A percentile compares a stretch with the other conserved stretches of the same genome.
phyloP scores from a whole-genome alignment of 352 stramenopile genomes.

The Phytophthora hybrid region DNA sequence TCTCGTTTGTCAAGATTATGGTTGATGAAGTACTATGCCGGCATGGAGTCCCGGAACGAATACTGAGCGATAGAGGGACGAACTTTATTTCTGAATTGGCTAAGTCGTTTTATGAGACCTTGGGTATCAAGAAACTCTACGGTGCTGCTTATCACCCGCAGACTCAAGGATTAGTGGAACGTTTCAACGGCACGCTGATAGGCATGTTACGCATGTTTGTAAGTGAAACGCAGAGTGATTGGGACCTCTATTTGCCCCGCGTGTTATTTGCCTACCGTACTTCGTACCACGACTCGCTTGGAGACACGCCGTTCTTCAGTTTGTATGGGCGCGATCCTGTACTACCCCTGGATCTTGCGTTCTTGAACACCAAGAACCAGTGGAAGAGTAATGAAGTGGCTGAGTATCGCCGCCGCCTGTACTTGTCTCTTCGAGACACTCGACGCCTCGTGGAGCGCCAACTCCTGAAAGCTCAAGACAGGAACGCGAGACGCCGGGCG shows the following conservation, averaged over 20 bases:
- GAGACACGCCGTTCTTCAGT: conserved; percentile 10
- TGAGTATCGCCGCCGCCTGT: not conserved
- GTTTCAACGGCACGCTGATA: conserved; percentile 2
- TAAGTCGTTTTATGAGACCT: not conserved
- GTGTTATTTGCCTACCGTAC: too few relatives aligned
- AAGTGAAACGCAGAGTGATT: too few relatives aligned
- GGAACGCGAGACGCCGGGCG: not conserved
- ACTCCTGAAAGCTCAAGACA: not conserved
- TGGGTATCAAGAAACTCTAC: conserved; percentile 10
- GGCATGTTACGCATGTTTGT: too few relatives aligned
- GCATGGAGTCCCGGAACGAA: conserved; percentile 1
- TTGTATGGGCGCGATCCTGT: conserved; percentile 6
- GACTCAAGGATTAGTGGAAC: conserved; percentile 4
- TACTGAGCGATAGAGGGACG: not conserved
- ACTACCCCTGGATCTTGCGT: conserved; percentile 9
- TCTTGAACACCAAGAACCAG: conserved; percentile 6
- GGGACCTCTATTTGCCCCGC: too few relatives aligned
- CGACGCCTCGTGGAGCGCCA: conserved; percentile 2
- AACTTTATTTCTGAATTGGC: conserved; percentile 10
- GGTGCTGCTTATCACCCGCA: conserved; percentile 1
- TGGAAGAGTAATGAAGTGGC: conserved; percentile 20
- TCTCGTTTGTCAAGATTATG: not conserved
- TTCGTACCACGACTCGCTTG: too few relatives aligned
- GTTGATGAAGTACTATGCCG: not conserved
- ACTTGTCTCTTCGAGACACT: not conserved